Evolutionary conservation across 1,284 basidiomycete genomes (phyloP).

Genomic region (Pyrrhoderma lamaoense): DNA sequence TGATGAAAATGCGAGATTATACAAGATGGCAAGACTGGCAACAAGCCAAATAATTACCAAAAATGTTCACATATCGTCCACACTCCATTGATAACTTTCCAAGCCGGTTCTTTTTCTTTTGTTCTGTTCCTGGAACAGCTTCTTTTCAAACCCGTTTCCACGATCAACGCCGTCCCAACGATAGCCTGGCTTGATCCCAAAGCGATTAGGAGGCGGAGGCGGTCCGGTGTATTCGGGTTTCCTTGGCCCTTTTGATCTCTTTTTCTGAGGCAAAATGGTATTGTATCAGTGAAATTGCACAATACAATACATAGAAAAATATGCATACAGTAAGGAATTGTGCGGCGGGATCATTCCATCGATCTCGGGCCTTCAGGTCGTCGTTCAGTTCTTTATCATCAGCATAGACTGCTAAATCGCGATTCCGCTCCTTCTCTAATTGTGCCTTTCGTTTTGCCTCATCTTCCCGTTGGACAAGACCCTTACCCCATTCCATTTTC

Average conservation of each 20-base stretch:
- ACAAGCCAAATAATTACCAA: no score
- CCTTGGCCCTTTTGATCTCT: slow-evolving; percentile 63
- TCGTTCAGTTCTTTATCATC: slow-evolving; percentile 85
- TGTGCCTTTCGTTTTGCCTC: slow-evolving; percentile 56
- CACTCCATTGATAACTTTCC: slow-evolving; percentile 78
- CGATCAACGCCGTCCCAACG: slow-evolving; percentile 96
- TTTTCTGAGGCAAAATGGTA: slow-evolving; percentile 45
- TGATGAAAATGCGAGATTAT: no score
- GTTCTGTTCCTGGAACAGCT: slow-evolving; percentile 78
- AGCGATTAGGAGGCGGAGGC: slow-evolving; percentile 88
- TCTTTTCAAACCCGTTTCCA: slow-evolving; percentile 92
- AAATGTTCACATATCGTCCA: slow-evolving; percentile 89
- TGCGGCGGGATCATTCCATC: slow-evolving; percentile 95
- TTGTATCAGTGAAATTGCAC: slow-evolving; percentile 2
- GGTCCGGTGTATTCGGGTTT: slow-evolving; percentile 85
- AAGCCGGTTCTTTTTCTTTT: slow-evolving; percentile 58
- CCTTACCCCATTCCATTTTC: slow-evolving; percentile 97
- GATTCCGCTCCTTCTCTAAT: slow-evolving; percentile 57
- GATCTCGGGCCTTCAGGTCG: slow-evolving; percentile 67
- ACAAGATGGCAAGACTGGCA: no score
- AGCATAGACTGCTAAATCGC: slow-evolving; percentile 68
- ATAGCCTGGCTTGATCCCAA: slow-evolving; percentile 90
- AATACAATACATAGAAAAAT: slow-evolving; percentile 2
- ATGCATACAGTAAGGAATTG: slow-evolving; percentile 75
- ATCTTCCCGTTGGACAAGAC: slow-evolving; percentile 80